Evolutionary conservation across 495 filamentous ascomycete genomes (phyloP).

Genomic region (Trichocladium antarcticum): DNA sequence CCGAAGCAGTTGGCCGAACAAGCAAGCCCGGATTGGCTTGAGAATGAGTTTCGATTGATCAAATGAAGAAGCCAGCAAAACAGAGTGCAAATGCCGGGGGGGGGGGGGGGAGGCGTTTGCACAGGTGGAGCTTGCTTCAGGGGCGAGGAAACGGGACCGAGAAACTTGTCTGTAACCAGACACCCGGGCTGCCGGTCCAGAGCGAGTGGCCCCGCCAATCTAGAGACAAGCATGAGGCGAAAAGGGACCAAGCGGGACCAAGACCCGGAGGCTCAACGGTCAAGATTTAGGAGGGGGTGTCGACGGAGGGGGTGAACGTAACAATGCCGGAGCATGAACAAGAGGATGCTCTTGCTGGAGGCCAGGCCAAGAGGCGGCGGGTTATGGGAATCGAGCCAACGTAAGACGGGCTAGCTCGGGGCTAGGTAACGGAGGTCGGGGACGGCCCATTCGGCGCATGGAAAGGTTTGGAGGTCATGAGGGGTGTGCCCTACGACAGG

Average conservation of each 20-base stretch:
- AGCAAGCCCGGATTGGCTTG: slow-evolving; percentile 30
- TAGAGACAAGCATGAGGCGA: slow-evolving; percentile 16
- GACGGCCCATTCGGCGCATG: slow-evolving; percentile 2
- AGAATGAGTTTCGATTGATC: slow-evolving; percentile 34
- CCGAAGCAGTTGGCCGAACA: slow-evolving; percentile 24
- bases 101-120: slow-evolving; percentile 26
- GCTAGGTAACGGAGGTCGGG: slow-evolving; percentile 10
- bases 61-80: slow-evolving; percentile 30
- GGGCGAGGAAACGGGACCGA: slow-evolving; percentile 16
- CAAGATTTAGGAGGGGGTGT: slow-evolving; percentile 6
- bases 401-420: slow-evolving; percentile 21
- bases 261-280: slow-evolving; percentile 25
- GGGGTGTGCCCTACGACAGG: slow-evolving; percentile 8
- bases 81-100: slow-evolving; percentile 30
- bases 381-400: slow-evolving; percentile 20
- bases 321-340: slow-evolving; percentile 10
- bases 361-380: slow-evolving; percentile 16
- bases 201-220: slow-evolving; percentile 17
- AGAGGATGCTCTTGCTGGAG: slow-evolving; percentile 14
- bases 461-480: slow-evolving; percentile 20
- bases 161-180: slow-evolving; percentile 15
- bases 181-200: slow-evolving; percentile 15
- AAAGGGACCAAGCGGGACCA: slow-evolving; percentile 8
- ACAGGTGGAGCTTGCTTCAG: slow-evolving; percentile 21
- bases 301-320: slow-evolving; percentile 20